These are phyloP conservation scores for Pythium guiyangense DNA, from an alignment of 352 stramenopile genomes.

Conservation along the genomic window DNA sequence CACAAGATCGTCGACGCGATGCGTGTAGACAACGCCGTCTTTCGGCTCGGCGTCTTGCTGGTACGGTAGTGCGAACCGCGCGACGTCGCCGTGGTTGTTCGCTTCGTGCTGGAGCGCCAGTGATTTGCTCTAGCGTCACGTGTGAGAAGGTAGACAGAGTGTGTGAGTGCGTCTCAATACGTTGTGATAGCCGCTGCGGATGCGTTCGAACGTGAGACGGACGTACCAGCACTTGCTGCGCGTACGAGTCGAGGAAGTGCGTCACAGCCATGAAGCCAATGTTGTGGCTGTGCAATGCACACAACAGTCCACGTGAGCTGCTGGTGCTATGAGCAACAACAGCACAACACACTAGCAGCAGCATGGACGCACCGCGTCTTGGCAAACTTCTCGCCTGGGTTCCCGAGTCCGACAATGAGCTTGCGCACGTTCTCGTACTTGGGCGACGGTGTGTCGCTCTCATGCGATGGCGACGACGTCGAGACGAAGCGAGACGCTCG, in stretches of 20 bases:
- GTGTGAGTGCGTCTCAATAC: no score
- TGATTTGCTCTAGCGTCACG: conserved; percentile 25
- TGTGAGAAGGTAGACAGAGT: neutral
- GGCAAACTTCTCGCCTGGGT: conserved; percentile 79
- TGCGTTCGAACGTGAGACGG: no score
- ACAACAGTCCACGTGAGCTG: neutral
- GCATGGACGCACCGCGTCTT: conserved; percentile 47
- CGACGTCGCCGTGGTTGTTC: conserved; percentile 61
- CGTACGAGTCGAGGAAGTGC: conserved; percentile 73
- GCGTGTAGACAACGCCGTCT: conserved; percentile 15
- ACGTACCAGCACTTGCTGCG: conserved; percentile 47
- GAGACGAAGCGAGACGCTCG: neutral
- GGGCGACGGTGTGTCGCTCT: neutral
- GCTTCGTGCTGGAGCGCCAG: conserved; percentile 53
- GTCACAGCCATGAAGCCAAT: conserved; percentile 59
- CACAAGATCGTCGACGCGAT: conserved; percentile 69
- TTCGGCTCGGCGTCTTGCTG: conserved; percentile 43
- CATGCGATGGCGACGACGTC: no score
- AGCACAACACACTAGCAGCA: neutral
- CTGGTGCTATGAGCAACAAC: neutral
- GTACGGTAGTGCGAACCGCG: conserved; percentile 50
- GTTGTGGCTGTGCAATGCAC: conserved; percentile 51
- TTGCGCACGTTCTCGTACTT: conserved; percentile 77
- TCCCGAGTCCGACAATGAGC: conserved; percentile 80
- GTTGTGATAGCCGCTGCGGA: no score